phyloP scores from a whole-genome alignment of 2,329 filamentous ascomycete species.

The Phyllosticta citriasiana region DNA sequence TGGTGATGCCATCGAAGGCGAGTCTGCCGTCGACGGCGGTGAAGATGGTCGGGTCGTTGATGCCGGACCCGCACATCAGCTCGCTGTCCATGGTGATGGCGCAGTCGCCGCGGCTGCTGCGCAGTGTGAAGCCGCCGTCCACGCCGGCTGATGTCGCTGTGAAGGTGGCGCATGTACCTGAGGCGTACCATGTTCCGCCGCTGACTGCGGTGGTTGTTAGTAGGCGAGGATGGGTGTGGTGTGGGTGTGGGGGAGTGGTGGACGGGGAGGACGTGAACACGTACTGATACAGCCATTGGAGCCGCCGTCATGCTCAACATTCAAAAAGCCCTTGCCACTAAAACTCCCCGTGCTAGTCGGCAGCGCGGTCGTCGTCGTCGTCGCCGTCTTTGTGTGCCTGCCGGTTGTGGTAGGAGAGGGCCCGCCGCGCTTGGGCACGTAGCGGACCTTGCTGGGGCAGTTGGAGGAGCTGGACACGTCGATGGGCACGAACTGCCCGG shows the following conservation, averaged over 20 bases:
- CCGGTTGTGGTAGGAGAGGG: slow-evolving; percentile 21
- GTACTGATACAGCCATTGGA: slow-evolving; percentile 51
- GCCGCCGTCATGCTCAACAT: slow-evolving; percentile 42
- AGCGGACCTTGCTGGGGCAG: slow-evolving; percentile 55
- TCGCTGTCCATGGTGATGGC: slow-evolving; percentile 40
- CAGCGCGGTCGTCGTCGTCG: slow-evolving; percentile 13
- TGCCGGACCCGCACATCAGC: slow-evolving; percentile 46
- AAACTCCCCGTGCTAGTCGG: slow-evolving; percentile 31
- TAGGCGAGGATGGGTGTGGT: background rate
- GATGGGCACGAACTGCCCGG: slow-evolving; percentile 49
- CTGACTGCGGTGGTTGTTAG: slow-evolving; percentile 29
- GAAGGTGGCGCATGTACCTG: slow-evolving; percentile 58
- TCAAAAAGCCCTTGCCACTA: slow-evolving; percentile 50
- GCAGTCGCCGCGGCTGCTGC: slow-evolving; percentile 50
- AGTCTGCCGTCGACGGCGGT: slow-evolving; percentile 26
- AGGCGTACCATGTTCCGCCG: slow-evolving; percentile 56
- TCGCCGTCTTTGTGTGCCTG: slow-evolving; percentile 22
- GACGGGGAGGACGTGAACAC: background rate
- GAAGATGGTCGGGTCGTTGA: slow-evolving; percentile 34
- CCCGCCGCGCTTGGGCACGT: slow-evolving; percentile 46
- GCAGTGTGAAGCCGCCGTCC: slow-evolving; percentile 44
- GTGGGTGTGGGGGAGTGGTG: too few species aligned
- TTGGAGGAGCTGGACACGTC: slow-evolving; percentile 49
- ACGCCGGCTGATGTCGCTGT: slow-evolving; percentile 36
- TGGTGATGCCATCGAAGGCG: slow-evolving; percentile 26